A percentile compares a stretch with the other conserved stretches of the same genome.
These are phyloP conservation scores for Rhizopogon sp. DNA, from an alignment of 768 basidiomycete genomes.

Conservation along the genomic window DNA sequence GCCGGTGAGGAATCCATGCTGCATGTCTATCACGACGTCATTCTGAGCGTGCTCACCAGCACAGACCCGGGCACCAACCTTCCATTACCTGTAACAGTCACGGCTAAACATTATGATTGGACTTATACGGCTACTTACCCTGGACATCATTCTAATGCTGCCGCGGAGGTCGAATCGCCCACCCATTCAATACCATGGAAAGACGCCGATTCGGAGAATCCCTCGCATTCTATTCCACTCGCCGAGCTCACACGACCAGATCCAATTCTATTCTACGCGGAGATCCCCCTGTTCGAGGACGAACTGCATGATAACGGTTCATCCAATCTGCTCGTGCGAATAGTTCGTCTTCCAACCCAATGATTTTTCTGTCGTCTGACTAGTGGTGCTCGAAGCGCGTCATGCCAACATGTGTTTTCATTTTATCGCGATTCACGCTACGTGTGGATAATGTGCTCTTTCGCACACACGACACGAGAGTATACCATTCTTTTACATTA, in stretches of 20 bases:
- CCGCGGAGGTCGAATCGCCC: background rate
- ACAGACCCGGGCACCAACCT: conserved; percentile 60
- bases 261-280: conserved; percentile 97
- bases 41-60: conserved; percentile 37
- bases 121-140: conserved; percentile 90
- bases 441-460: conserved; percentile 95
- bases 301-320: conserved; percentile 97
- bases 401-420: conserved; percentile 93
- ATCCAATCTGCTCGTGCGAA: conserved; percentile 76
- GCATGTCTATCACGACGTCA: conserved; percentile 4
- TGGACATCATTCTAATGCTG: conserved; percentile 41
- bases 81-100: conserved; percentile 65
- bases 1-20: conserved; percentile 48
- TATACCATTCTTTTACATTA: conserved; percentile 80
- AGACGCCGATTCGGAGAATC: conserved; percentile 51
- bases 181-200: conserved; percentile 36
- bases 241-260: conserved; percentile 83
- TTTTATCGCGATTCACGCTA: conserved; percentile 86
- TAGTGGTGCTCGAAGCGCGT: conserved; percentile 60
- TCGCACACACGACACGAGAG: conserved; percentile 80
- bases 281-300: conserved; percentile 92
- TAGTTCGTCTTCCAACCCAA: conserved; percentile 49
- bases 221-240: conserved; percentile 70
- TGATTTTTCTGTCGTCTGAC: background rate
- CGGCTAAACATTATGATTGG: conserved; percentile 94